Evolutionary conservation across 306 rosid species (phyloP).

Genomic region (Vigna hirtella): DNA sequence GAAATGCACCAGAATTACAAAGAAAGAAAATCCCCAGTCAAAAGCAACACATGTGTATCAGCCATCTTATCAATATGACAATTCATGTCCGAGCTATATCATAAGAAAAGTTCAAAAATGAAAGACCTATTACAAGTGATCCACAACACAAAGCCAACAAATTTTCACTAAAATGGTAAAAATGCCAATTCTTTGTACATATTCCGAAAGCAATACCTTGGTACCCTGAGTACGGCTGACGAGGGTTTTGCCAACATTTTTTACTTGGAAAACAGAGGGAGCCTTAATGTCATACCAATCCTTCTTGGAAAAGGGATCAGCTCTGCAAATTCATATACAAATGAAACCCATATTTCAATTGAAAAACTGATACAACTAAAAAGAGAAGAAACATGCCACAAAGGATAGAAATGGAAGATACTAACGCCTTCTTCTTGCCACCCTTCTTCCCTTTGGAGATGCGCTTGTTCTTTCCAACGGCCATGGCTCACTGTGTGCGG

Average conservation of each 20-base stretch:
- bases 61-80: too few species aligned
- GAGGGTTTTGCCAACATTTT: conserved; percentile 87
- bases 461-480: conserved; percentile 94
- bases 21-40: neutral
- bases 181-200: neutral
- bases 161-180: neutral
- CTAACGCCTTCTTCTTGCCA: conserved; percentile 97
- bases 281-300: conserved; percentile 97
- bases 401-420: neutral
- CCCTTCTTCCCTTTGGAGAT: conserved; percentile 98
- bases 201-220: conserved; percentile 55
- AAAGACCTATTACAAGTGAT: neutral
- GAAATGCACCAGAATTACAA: neutral
- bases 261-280: conserved; percentile 69
- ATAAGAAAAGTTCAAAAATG: too few species aligned
- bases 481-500: conserved; percentile 60
- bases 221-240: conserved; percentile 97
- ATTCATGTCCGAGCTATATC: too few species aligned
- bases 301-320: conserved; percentile 96
- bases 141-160: neutral
- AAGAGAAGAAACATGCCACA: neutral
- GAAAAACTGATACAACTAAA: neutral
- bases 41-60: neutral
- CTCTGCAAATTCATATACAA: conserved; percentile 47
- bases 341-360: neutral